Percentiles rank a stretch among this genome's conserved stretches.
These are phyloP conservation scores for Chaetomium globosum DNA, from an alignment of 2,329 filamentous ascomycete genomes.

Conservation along the genomic window DNA sequence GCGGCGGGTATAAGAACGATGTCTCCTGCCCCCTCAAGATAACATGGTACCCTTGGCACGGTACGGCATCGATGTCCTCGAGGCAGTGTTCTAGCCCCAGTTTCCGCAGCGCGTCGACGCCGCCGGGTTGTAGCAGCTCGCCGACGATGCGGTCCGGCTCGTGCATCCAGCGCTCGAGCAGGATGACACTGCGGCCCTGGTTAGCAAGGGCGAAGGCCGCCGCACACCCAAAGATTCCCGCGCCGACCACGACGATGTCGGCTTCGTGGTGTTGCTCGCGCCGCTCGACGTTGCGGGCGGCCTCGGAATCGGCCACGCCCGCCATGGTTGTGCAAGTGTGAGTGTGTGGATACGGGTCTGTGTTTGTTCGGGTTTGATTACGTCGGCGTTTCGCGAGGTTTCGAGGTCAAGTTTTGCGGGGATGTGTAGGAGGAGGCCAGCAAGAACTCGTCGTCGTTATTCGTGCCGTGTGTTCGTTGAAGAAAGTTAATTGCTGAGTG, in stretches of 20 bases:
- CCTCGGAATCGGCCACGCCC: constrained; percentile 42
- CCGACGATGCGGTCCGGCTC: constrained; percentile 96
- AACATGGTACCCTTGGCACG: constrained; percentile 84
- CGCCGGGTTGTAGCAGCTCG: constrained; percentile 91
- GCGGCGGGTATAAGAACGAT: constrained; percentile 75
- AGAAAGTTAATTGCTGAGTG: not conserved
- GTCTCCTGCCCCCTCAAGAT: constrained; percentile 76
- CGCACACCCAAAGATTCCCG: constrained; percentile 86
- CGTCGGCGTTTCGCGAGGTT: not conserved
- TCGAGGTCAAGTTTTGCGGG: too few relatives aligned
- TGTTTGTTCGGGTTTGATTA: not conserved
- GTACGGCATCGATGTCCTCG: constrained; percentile 83
- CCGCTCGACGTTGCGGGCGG: constrained; percentile 50
- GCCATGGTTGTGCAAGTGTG: constrained; percentile 33
- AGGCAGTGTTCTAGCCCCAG: constrained; percentile 81
- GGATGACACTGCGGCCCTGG: constrained; percentile 86
- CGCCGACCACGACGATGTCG: constrained; percentile 90
- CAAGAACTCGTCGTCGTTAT: not conserved
- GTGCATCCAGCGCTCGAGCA: constrained; percentile 86
- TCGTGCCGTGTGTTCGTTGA: not conserved
- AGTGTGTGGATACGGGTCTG: constrained; percentile 10
- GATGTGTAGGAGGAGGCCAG: too few relatives aligned
- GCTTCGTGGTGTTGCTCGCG: constrained; percentile 62
- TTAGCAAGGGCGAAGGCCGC: constrained; percentile 80
- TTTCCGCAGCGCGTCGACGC: constrained; percentile 76